These are phyloP conservation scores for Monocercomonoides exilis DNA, from an alignment of 78 protist genomes.

Conservation along the genomic window DNA sequence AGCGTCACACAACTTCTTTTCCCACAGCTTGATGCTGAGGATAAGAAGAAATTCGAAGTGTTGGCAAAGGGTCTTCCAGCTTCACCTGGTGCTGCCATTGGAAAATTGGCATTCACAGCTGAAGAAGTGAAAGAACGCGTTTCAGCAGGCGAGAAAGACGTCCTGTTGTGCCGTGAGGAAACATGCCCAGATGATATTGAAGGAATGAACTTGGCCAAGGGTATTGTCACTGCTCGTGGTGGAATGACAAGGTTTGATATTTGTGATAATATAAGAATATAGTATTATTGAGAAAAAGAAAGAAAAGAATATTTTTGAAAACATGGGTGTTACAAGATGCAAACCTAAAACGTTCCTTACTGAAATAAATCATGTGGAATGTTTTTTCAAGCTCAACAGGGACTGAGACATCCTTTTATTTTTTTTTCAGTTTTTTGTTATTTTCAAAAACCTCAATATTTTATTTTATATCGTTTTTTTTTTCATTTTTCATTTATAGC, in stretches of 20 bases:
- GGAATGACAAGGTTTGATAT: background rate
- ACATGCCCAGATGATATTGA: conserved; percentile 70
- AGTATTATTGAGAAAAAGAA: too few relatives aligned
- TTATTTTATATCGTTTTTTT: too few relatives aligned
- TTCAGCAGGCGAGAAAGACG: conserved; percentile 15
- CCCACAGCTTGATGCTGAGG: conserved; percentile 16
- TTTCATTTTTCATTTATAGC: background rate
- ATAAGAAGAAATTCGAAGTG: background rate
- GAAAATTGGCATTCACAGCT: conserved; percentile 39
- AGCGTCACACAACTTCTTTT: background rate
- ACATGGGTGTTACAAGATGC: too few relatives aligned
- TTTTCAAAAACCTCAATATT: background rate
- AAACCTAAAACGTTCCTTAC: too few relatives aligned
- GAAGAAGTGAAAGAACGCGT: conserved; percentile 17
- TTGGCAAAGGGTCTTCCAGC: conserved; percentile 54
- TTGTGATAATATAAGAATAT: too few relatives aligned
- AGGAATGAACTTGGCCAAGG: conserved; percentile 57
- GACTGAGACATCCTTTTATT: too few relatives aligned
- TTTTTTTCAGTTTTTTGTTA: background rate
- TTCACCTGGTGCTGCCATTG: conserved; percentile 61
- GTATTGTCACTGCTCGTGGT: conserved; percentile 50
- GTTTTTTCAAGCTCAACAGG: too few relatives aligned
- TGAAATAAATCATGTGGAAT: too few relatives aligned
- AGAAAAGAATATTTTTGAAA: too few relatives aligned
- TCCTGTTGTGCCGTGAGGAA: conserved; percentile 58